phyloP scores from a whole-genome alignment of 306 rosid species.

The Luffa aegyptiaca region DNA sequence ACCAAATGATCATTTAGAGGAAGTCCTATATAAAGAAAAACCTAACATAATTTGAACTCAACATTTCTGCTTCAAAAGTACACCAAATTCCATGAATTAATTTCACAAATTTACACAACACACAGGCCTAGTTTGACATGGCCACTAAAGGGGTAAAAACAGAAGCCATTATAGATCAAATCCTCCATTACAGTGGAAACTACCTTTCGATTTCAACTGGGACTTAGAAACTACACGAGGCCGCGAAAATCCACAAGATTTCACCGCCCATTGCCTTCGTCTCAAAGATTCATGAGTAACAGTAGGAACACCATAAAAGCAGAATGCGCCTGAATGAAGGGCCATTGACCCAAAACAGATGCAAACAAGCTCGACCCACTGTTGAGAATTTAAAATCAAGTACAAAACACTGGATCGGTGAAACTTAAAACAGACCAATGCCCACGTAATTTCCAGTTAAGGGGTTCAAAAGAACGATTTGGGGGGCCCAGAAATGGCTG shows the following conservation, averaged over 20 bases:
- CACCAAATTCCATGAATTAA: not conserved
- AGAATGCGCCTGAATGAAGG: conserved; percentile 42
- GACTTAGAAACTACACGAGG: conserved; percentile 20
- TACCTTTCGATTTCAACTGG: conserved; percentile 36
- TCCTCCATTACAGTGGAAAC: not conserved
- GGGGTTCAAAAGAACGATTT: not conserved
- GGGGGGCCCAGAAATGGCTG: not conserved
- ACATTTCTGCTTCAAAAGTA: not conserved
- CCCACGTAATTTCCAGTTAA: not conserved
- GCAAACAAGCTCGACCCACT: not conserved
- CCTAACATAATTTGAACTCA: not conserved
- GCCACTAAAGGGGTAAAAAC: not conserved
- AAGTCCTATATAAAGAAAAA: not conserved
- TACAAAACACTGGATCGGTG: not conserved
- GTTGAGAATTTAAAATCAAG: not conserved
- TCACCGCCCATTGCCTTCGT: conserved; percentile 21
- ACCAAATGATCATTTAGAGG: not conserved
- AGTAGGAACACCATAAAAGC: conserved; percentile 21
- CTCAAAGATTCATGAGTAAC: conserved; percentile 28
- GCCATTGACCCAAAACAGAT: conserved; percentile 40
- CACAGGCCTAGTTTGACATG: not conserved
- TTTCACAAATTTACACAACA: not conserved
- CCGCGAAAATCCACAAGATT: conserved; percentile 27
- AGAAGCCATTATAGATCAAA: not conserved
- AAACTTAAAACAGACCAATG: not conserved